Evolutionary conservation across 345 rosid species (phyloP), one percentile per base, ranked within the genome.

Genomic region (Carallia pectinifolia): DNA sequence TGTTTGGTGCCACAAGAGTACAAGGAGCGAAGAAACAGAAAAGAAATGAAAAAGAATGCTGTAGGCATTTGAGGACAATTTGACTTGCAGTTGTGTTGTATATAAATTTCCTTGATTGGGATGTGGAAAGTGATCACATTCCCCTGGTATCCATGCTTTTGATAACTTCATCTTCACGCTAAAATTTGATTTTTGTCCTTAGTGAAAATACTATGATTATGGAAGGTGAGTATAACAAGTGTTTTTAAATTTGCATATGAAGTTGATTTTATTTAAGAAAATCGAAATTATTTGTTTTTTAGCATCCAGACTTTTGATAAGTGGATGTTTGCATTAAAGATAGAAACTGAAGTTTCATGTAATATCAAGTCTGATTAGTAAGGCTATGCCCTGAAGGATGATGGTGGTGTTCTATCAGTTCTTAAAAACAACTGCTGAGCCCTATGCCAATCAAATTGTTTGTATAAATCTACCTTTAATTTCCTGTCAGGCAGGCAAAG

Each of bases 401-500:
- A 44, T 44, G 50, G 50, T 3, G 50, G 10, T 3, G 16, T 12
- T 44, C 10, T 44, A 44, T 1, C 16, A 12, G 16, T 12, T 44
- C 50, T 44, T 12, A 44, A 44, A 23, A 44, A 44, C 16, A 44
- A 44, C 16, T 12, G 50, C 16, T 10, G 50, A 44, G 50, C 50
- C 50, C 10, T 44, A 44, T 2, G 15, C 50, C 4, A 12, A 44
- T 44, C 16, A 13, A 15, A 44, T 13, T 44, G 50, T 44, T 44
- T 44, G 1, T 44, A 44, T 12, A 12, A 44, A 15, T 44, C 23
- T 56, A 10, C 60, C 33, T 19, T 56, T 19, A 8, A 44, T 56
- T 54, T 67, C 74, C 23, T 61, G 62, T 39, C 76, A 85, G 88
- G 79, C 36, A 79, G 70, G 54, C 62, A 71, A 36, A 53, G 74